Base-by-base conservation (phyloP, 2,329 filamentous ascomycete genomes). In the Fusarium sp. region DNA sequence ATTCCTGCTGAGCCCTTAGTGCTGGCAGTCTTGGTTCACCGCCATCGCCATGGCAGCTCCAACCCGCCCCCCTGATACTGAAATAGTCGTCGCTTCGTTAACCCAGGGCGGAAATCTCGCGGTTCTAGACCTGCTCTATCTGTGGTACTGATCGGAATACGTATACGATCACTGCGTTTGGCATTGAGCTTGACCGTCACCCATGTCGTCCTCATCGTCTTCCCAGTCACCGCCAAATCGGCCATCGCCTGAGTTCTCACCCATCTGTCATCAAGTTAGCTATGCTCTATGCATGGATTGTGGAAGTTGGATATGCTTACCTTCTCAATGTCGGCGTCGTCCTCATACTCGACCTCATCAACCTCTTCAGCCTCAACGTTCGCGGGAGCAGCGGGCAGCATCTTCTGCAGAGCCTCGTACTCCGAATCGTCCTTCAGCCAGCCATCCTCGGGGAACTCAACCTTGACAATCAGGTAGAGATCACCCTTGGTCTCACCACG, bases 311-410 rank as follows among this genome's bases (percentile, higher is more conserved):
- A 42, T 24, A 37, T 49, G 40, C 86, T 81, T 80, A 91, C 90
- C 76, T 94, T 90, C 54, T 98, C 93, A 73, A 97, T 88, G 74
- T 94, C 91, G 6, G 90, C 93, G 70, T 94, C 89, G n/a, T 88
- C 88, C 67, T 97, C 92, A 75, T 93, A 97, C 4, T 93, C 88
- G 1, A 98, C 94, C 71, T 98, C 94, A 61, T 98, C 96, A 11
- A 94, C 85, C 63, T 92, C 89, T 0, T 95, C 91, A 0, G 90
- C 88, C 69, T 88, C 84, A 68, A 95, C 91, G 12, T 86, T 82
- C 7, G 87, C 82, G 1, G 81, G 77, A 1, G 88, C 86, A 12
- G 87, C 83, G 1, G 96, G 96, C 14, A 99, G 85, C 29, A 97
- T 85, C 75, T 93, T 92, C 75, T 87, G 84, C 61, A 99, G 84